phyloP scores from a whole-genome alignment of 1,284 basidiomycete species.

The Trametes versicolor region DNA sequence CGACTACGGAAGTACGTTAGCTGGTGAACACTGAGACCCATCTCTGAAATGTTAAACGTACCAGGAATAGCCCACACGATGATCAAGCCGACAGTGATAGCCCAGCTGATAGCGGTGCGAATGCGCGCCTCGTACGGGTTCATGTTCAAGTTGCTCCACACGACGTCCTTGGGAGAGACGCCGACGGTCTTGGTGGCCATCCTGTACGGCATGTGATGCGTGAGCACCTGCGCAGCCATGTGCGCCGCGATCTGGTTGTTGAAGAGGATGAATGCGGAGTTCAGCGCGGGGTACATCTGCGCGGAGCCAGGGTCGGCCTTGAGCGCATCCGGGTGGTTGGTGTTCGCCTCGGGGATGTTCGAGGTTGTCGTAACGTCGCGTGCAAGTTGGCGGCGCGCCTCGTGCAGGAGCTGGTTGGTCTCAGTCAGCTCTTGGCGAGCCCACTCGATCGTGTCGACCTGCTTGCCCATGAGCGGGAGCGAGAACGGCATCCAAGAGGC shows the following conservation, averaged over 20 bases:
- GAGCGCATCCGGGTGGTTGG: conserved; percentile 38
- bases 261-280: conserved; percentile 94
- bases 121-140: conserved; percentile 90
- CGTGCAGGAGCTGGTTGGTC: conserved; percentile 60
- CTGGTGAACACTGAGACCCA: not conserved
- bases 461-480: conserved; percentile 76
- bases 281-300: conserved; percentile 75
- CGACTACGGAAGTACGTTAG: conserved; percentile 56
- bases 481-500: conserved; percentile 63
- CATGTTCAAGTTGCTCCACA: conserved; percentile 90
- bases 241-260: conserved; percentile 95
- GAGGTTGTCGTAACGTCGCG: conserved; percentile 42
- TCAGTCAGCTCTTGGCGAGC: conserved; percentile 74
- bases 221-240: conserved; percentile 76
- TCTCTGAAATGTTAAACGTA: conserved; percentile 40
- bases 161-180: conserved; percentile 86
- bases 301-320: conserved; percentile 31
- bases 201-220: conserved; percentile 83
- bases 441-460: conserved; percentile 96
- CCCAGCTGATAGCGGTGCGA: conserved; percentile 67
- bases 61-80: conserved; percentile 80
- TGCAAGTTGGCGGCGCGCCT: conserved; percentile 53
- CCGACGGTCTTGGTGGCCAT: conserved; percentile 78
- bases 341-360: conserved; percentile 31
- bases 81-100: conserved; percentile 70